Evolutionary conservation across 1,284 basidiomycete species (phyloP), one percentile per base, ranked within the genome.

Genomic region (Marasmius oreades): DNA sequence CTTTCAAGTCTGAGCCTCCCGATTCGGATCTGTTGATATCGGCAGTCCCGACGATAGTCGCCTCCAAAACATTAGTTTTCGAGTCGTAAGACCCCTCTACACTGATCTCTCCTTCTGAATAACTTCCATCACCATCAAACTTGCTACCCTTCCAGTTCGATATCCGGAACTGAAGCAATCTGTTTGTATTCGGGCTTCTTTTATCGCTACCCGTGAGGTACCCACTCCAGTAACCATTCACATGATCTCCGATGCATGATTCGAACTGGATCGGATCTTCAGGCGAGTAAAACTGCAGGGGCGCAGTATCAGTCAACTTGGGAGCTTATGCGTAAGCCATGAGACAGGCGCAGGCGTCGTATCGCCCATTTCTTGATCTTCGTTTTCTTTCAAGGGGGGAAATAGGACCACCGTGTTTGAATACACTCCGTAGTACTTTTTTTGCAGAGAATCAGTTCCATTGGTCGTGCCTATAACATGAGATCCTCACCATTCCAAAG

Each of bases 221-320:
- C 14, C 57, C 57, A 23, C 39, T 52, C 57, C 57, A 58, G 28
- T 45, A 55, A 28, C 57, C 57, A 7, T 55, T 53, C 1, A 55
- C 44, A 2, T 42, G 50, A 2, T 42, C 12, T 18, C 52, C 52
- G 8, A 56, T 45, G 23, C 50, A 52, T 11, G 48, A 33, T 18
- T 51, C 36, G 24, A 51, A 43, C 22, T 52, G 28, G n/a, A 52
- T 37, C 20, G 53, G 52, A 23, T 53, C 51, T 1, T 33, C 23
- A 18, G 22, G 50, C 7, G 52, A 43, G 22, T 12, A n/a, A 34
- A 31, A 33, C 6, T 46, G 16, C 23, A 16, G 42, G 8, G 18
- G 11, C 10, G 10, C 6, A 20, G 26, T 42, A 24, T 37, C 24
- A 3, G 28, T 16, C 28, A 22, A 14, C n/a, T 31, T 28, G 24